Evolutionary conservation across 2,329 filamentous ascomycete species (phyloP).

Genomic region (Paracoccidioides lutzii): DNA sequence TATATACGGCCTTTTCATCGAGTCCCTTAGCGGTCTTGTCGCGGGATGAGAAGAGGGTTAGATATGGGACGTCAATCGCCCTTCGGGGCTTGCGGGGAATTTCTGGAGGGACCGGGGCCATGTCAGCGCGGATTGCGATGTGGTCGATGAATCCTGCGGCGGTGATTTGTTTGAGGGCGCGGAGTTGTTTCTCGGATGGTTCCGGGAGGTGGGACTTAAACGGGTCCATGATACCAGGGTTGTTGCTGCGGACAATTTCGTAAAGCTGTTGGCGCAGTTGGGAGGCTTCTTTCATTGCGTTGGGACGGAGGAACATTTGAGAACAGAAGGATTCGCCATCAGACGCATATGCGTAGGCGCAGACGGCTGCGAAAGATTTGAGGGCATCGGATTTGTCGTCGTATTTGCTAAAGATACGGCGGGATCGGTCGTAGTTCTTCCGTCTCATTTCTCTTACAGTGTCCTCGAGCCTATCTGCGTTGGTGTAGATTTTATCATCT

Average conservation of each 20-base stretch:
- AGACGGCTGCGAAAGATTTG: slow-evolving; percentile 78
- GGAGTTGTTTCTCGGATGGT: slow-evolving; percentile 55
- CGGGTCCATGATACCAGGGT: slow-evolving; percentile 36
- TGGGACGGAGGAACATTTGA: slow-evolving; percentile 71
- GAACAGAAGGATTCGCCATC: slow-evolving; percentile 60
- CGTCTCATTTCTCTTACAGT: slow-evolving; percentile 53
- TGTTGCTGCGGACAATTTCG: slow-evolving; percentile 62
- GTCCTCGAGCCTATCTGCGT: slow-evolving; percentile 59
- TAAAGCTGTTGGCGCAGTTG: slow-evolving; percentile 76
- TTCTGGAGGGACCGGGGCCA: slow-evolving; percentile 61
- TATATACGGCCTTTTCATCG: slow-evolving; percentile 59
- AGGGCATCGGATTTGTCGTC: slow-evolving; percentile 79
- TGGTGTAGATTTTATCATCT: slow-evolving; percentile 38
- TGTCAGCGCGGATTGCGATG: slow-evolving; percentile 79
- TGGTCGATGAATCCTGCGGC: slow-evolving; percentile 91
- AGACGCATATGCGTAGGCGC: slow-evolving; percentile 67
- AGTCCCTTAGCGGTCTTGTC: slow-evolving; percentile 30
- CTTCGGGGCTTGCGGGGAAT: slow-evolving; percentile 57
- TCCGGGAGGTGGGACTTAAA: slow-evolving; percentile 42
- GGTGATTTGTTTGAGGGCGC: slow-evolving; percentile 77
- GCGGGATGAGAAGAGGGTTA: slow-evolving; percentile 65
- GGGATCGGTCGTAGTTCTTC: slow-evolving; percentile 55
- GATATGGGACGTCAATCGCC: slow-evolving; percentile 85
- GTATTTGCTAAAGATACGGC: slow-evolving; percentile 64
- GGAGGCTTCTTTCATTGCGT: slow-evolving; percentile 72